Percentiles rank a stretch among this genome's conserved stretches.
Conservation (phyloP, 805 yeast species). For the Monosporozyma unispora region DNA sequence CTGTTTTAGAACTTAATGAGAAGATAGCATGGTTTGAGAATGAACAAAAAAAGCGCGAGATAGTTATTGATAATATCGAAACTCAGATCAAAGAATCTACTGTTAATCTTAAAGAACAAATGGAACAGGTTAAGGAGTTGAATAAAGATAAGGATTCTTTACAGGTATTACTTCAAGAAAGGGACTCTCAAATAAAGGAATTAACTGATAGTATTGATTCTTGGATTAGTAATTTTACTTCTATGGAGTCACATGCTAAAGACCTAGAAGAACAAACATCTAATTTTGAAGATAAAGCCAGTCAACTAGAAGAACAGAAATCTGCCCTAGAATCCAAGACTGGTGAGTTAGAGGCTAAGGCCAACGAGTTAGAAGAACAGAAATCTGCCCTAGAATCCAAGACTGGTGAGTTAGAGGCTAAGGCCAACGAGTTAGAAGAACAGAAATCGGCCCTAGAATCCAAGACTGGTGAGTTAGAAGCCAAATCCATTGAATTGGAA, state of each 20-base stretch:
- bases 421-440: background rate
- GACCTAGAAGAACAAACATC: background rate
- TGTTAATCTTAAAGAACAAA: background rate
- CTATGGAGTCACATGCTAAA: background rate
- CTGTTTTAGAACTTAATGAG: background rate
- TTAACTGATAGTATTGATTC: background rate
- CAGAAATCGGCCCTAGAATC: background rate
- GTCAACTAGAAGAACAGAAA: background rate
- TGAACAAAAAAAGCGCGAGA: background rate
- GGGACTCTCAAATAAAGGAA: background rate
- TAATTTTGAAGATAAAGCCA: background rate
- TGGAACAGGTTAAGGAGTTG: background rate
- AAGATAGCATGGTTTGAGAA: background rate
- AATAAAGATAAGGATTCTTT: background rate
- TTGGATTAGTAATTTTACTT: background rate
- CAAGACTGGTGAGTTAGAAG: background rate
- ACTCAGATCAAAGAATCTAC: background rate
- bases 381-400: background rate
- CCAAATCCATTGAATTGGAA: background rate
- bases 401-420: background rate
- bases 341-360: background rate
- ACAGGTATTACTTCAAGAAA: background rate
- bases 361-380: background rate
- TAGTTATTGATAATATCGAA: background rate
- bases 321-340: background rate